These are phyloP conservation scores for Fonsecaea pedrosoi DNA, from an alignment of 2,329 filamentous ascomycete species.

Conservation along the genomic window DNA sequence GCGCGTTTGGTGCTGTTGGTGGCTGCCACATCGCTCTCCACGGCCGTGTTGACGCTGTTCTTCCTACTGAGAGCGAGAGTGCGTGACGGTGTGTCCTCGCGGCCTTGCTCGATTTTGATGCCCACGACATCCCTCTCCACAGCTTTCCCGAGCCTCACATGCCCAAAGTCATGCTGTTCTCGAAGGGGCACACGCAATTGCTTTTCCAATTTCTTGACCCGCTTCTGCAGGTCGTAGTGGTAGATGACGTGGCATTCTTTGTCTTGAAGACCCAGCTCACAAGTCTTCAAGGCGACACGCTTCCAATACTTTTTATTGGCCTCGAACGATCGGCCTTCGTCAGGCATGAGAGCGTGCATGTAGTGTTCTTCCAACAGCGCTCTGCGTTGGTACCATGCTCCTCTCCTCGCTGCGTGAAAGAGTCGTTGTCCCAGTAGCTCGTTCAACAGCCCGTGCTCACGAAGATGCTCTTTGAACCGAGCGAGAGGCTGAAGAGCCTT, in stretches of 20 bases:
- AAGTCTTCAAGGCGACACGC: constrained; percentile 75
- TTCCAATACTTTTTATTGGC: constrained; percentile 83
- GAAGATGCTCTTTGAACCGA: constrained; percentile 78
- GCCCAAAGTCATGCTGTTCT: constrained; percentile 89
- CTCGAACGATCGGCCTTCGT: constrained; percentile 59
- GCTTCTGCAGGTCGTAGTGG: constrained; percentile 93
- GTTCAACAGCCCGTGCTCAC: constrained; percentile 75
- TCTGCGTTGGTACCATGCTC: constrained; percentile 94
- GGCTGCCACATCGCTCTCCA: constrained; percentile 13
- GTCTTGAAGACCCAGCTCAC: constrained; percentile 85
- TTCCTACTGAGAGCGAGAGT: constrained; percentile 31
- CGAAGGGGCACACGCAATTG: constrained; percentile 81
- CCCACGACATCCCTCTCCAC: constrained; percentile 77
- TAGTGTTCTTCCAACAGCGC: constrained; percentile 95
- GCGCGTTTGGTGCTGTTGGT: constrained; percentile 30
- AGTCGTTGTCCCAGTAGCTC: constrained; percentile 81
- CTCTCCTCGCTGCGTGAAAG: constrained; percentile 83
- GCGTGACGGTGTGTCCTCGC: constrained; percentile 47
- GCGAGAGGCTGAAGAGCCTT: constrained; percentile 82
- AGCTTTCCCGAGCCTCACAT: constrained; percentile 78
- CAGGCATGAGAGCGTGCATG: constrained; percentile 70
- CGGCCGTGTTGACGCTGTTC: constrained; percentile 26
- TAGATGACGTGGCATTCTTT: constrained; percentile 88
- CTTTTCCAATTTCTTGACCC: constrained; percentile 88
- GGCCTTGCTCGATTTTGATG: constrained; percentile 72